Percentiles rank a stretch among this genome's conserved stretches.
These are phyloP conservation scores for Pyricularia pennisetigena DNA, from an alignment of 2,329 filamentous ascomycete genomes.

Conservation along the genomic window DNA sequence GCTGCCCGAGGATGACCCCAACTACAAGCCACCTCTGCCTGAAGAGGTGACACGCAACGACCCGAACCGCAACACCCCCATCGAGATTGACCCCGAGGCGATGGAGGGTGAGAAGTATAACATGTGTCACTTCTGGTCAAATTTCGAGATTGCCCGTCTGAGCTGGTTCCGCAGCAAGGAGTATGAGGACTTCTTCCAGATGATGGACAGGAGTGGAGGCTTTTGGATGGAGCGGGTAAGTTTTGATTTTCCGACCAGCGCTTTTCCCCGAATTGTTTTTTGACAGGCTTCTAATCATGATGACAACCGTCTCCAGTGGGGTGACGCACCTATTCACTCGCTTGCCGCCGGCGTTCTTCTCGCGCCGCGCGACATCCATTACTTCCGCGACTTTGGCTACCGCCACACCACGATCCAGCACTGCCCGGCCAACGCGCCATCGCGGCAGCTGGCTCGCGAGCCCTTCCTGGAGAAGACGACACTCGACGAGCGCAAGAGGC, in stretches of 20 bases:
- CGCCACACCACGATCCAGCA: conserved; percentile 98
- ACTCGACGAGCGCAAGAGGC: conserved; percentile 68
- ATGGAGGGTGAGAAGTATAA: conserved; percentile 99
- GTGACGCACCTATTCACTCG: conserved; percentile 96
- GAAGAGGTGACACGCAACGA: conserved; percentile 75
- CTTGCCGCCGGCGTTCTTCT: conserved; percentile 87
- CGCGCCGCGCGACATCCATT: conserved; percentile 77
- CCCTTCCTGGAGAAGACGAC: conserved; percentile 80
- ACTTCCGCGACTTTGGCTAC: conserved; percentile 98
- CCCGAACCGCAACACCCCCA: conserved; percentile 58
- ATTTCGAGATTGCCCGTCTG: conserved; percentile 93
- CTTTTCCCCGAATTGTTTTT: background rate
- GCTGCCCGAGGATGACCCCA: conserved; percentile 49
- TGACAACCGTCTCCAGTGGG: conserved; percentile 59
- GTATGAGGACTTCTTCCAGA: conserved; percentile 96
- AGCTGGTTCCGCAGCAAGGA: conserved; percentile 96
- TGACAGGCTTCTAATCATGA: conserved; percentile 12
- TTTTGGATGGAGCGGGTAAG: conserved; percentile 97
- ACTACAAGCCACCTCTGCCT: conserved; percentile 59
- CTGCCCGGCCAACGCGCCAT: conserved; percentile 90
- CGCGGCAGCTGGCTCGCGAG: conserved; percentile 69
- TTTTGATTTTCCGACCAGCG: conserved; percentile 6
- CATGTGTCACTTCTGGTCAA: conserved; percentile 99
- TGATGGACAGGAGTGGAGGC: conserved; percentile 96
- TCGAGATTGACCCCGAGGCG: conserved; percentile 76